Evolutionary conservation across 73 alveolate species (phyloP), one percentile per base, ranked within the genome.

Genomic region (Paramecium biaurelia): DNA sequence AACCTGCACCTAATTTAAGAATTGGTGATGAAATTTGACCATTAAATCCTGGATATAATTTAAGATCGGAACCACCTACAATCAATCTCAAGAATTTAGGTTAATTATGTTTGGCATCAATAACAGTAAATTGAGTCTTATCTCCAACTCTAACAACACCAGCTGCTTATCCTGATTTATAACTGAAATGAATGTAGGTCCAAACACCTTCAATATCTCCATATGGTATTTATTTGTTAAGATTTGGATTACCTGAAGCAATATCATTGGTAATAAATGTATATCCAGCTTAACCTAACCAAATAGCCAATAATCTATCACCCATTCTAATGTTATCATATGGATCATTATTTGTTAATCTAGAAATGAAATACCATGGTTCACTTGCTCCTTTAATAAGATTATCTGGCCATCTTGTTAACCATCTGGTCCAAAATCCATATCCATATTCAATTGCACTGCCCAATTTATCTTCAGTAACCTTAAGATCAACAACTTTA

Each of bases 361-460:
- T 79, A n/a, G 76, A 41, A 12, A 79, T 42, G 72, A 79, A 79
- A 45, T 79, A 79, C 90, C 90, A 79, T 79, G 90, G 90, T 79
- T 79, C 72, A 42, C 49, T 45, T 35, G 56, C 72, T 10, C 90
- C 90, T 23, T 32, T 42, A 35, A 72, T 21, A 7, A 79, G 56
- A 41, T 0, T 24, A 10, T 79, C 90, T 20, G 90, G 90, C 63
- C 42, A 79, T 42, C 74, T 38, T 10, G 90, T 79, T 2, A 79
- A 30, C 76, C 70, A 79, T 79, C 90, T 79, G 14, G 76, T 42
- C 90, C 90, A 79, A 24, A 79, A 79, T 79, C 90, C 90, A 43
- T 79, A 79, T 5, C 90, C 90, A 15, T 79, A 79, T 79, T 79
- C 90, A 30, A 24, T 79, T 8, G 74, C 90, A 30, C 90, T 42